phyloP scores from a whole-genome alignment of 2,329 filamentous ascomycete genomes.

The Fusarium nematophilum region DNA sequence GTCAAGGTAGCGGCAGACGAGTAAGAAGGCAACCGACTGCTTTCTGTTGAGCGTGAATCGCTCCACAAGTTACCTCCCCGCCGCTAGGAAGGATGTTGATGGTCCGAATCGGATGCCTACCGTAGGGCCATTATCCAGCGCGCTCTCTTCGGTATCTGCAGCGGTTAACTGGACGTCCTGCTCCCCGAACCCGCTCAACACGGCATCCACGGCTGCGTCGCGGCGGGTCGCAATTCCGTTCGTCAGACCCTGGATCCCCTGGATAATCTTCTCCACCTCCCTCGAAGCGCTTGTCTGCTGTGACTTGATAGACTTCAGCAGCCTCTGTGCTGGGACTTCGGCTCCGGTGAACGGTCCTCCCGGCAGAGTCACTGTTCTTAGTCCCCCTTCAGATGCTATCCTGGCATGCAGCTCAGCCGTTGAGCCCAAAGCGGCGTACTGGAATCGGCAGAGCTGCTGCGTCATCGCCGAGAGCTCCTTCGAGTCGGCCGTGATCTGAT shows the following conservation, averaged over 20 bases:
- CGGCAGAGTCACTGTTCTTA: too few relatives aligned
- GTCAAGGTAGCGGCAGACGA: constrained; percentile 4
- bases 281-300: constrained; percentile 17
- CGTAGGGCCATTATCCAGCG: too few relatives aligned
- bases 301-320: constrained; percentile 19
- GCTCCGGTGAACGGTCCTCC: too few relatives aligned
- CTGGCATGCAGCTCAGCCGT: background rate
- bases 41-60: constrained; percentile 2
- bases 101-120: background rate
- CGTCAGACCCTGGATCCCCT: constrained; percentile 16
- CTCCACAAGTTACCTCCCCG: background rate
- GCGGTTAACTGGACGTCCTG: background rate
- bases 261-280: too few relatives aligned
- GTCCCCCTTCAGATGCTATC: background rate
- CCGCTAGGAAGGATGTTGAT: background rate
- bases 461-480: background rate
- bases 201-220: background rate
- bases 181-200: constrained; percentile 1
- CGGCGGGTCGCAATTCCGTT: background rate
- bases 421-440: background rate
- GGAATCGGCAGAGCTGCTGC: constrained; percentile 1
- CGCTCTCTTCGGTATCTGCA: too few relatives aligned
- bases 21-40: constrained; percentile 6
- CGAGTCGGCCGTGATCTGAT: background rate
- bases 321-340: background rate